phyloP scores from a whole-genome alignment of 2,329 filamentous ascomycete species.

The Hymenoscyphus repandus region DNA sequence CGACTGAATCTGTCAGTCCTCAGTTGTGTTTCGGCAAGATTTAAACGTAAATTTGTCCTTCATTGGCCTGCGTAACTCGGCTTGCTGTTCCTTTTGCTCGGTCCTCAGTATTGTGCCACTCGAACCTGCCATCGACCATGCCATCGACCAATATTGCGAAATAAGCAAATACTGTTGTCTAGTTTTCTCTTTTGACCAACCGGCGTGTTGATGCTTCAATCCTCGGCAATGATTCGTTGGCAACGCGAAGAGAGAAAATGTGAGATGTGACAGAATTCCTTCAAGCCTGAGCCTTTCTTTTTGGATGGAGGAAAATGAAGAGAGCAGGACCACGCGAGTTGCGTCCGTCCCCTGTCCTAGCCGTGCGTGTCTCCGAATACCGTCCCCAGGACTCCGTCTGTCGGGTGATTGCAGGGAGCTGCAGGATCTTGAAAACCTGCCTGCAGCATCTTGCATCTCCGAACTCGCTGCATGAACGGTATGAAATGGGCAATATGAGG shows the following conservation, averaged over 20 bases:
- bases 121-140: too few relatives aligned
- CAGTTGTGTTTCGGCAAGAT: too few relatives aligned
- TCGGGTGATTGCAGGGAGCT: slow-evolving; percentile 1
- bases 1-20: too few relatives aligned
- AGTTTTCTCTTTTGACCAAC: too few relatives aligned
- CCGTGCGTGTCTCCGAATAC: not conserved
- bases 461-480: not conserved
- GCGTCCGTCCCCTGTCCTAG: not conserved
- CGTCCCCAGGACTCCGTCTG: not conserved
- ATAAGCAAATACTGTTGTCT: too few relatives aligned
- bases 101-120: too few relatives aligned
- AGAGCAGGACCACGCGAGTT: not conserved
- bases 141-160: too few relatives aligned
- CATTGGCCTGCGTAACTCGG: too few relatives aligned
- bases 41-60: too few relatives aligned
- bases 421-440: not conserved
- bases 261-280: not conserved
- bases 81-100: too few relatives aligned
- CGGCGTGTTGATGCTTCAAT: too few relatives aligned
- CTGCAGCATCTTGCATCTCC: slow-evolving; percentile 3
- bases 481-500: not conserved
- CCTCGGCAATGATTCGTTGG: too few relatives aligned
- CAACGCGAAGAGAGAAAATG: not conserved
- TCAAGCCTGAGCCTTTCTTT: not conserved
- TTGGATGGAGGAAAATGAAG: not conserved